Conservation (phyloP, 176 grass and related monocot species). For the Paspalum vaginatum region DNA sequence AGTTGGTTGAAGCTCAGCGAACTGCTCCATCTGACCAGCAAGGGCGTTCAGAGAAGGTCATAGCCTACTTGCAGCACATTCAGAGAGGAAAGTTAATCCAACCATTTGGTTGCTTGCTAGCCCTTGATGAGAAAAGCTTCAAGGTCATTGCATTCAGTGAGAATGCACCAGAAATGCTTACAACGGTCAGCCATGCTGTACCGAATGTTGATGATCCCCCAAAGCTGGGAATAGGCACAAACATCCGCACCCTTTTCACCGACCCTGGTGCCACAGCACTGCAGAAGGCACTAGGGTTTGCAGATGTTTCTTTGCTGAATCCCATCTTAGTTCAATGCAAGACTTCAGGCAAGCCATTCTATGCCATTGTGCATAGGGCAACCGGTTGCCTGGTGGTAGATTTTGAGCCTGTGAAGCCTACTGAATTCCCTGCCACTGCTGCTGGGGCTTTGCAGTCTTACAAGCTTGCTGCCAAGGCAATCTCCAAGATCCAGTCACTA, state of each 20-base stretch:
- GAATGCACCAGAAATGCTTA: conserved; percentile 92
- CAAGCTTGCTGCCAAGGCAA: conserved; percentile 95
- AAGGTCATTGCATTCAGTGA: conserved; percentile 71
- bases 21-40: conserved; percentile 24
- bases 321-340: conserved; percentile 88
- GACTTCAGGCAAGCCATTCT: conserved; percentile 90
- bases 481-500: conserved; percentile 80
- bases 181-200: conserved; percentile 69
- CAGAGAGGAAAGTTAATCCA: conserved; percentile 84
- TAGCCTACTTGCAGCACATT: conserved; percentile 89
- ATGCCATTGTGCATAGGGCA: conserved; percentile 82
- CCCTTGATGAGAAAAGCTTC: conserved; percentile 81
- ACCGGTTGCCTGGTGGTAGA: conserved; percentile 81
- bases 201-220: conserved; percentile 63
- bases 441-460: conserved; percentile 95
- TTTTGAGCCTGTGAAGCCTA: conserved; percentile 86
- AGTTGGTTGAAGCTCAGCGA: conserved; percentile 58
- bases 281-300: conserved; percentile 73
- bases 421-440: conserved; percentile 79
- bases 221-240: conserved; percentile 68
- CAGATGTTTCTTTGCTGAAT: conserved; percentile 85
- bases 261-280: conserved; percentile 63
- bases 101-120: conserved; percentile 81
- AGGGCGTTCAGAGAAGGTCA: conserved; percentile 63
- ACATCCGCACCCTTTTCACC: conserved; percentile 74